Base-by-base conservation (phyloP, 768 basidiomycete species). In the Leccinum ochraceum region DNA sequence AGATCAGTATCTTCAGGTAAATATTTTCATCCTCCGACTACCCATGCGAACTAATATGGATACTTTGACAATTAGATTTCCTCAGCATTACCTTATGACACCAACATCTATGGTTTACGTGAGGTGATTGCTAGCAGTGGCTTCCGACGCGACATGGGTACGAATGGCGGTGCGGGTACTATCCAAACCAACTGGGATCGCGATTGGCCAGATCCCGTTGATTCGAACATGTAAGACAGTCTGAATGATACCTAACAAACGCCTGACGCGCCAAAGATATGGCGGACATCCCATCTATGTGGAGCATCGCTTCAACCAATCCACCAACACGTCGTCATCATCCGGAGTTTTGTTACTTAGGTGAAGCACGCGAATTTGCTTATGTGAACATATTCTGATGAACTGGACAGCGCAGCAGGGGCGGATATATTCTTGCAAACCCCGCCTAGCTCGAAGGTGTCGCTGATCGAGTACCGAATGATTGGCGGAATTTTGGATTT, bases 61-160 rank as follows among this genome's bases (percentile, higher is more conserved):
- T 9, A 4, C 39, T n/a, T 36, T 16, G 24, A 4, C 44, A 55
- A 17, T 3, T 60, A 86, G 86, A 64, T 93, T 22, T 76, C 88
- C 1, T 89, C 88, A 3, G 81, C 86, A 0, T 76, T 93, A 2
- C 89, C 91, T 0, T 70, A 80, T 7, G 78, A 80, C 39, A 81
- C 90, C 3, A 92, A 92, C 64, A 81, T 93, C 52, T 92, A 92
- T 63, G 92, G 92, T 3, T 74, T 93, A 36, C 90, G 91, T 1
- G 90, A 94, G 70, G 83, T 86, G 2, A 76, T 90, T 14, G 80
- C 88, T 2, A 84, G 83, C 67, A 87, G 86, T 62, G 88, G 88
- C 5, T 86, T 89, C 71, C 76, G 88, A 44, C 79, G 88, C 28
- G 81, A 86, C 60, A 78, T 88, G 32, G 82, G 81, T 30, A 75